phyloP scores from a whole-genome alignment of 1,284 basidiomycete genomes.

The Hemileia vastatrix region DNA sequence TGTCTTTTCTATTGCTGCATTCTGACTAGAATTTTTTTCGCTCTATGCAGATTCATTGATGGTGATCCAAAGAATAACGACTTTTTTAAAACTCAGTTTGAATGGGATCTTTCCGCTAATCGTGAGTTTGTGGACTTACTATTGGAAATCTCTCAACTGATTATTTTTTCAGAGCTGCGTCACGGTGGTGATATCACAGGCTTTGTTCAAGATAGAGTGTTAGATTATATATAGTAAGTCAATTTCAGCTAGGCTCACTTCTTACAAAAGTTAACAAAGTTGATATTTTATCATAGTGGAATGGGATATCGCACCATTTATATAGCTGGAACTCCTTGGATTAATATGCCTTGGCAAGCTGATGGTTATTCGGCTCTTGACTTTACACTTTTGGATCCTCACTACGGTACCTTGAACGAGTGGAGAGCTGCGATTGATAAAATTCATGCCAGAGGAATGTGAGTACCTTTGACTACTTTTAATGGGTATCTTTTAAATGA shows the following conservation, averaged over 20 bases:
- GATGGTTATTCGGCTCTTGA: conserved; percentile 89
- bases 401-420: conserved; percentile 70
- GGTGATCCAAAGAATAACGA: conserved; percentile 83
- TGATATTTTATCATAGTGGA: conserved; percentile 43
- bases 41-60: conserved; percentile 42
- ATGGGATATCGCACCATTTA: conserved; percentile 77
- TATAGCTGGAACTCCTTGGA: conserved; percentile 72
- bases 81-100: conserved; percentile 66
- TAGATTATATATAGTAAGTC: conserved; percentile 64
- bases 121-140: neutral
- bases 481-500: too few species aligned
- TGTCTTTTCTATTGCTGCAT: neutral
- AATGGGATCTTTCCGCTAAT: conserved; percentile 56
- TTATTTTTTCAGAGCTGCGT: conserved; percentile 56
- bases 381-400: conserved; percentile 76
- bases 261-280: neutral
- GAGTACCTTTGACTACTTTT: neutral
- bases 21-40: neutral
- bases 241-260: neutral
- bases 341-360: conserved; percentile 91
- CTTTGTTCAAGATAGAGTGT: conserved; percentile 52
- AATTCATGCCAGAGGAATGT: conserved; percentile 67
- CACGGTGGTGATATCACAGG: conserved; percentile 76
- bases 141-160: neutral
- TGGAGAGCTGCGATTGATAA: conserved; percentile 65